Evolutionary conservation across 345 rosid species (phyloP).

Genomic region (Populus nigra): DNA sequence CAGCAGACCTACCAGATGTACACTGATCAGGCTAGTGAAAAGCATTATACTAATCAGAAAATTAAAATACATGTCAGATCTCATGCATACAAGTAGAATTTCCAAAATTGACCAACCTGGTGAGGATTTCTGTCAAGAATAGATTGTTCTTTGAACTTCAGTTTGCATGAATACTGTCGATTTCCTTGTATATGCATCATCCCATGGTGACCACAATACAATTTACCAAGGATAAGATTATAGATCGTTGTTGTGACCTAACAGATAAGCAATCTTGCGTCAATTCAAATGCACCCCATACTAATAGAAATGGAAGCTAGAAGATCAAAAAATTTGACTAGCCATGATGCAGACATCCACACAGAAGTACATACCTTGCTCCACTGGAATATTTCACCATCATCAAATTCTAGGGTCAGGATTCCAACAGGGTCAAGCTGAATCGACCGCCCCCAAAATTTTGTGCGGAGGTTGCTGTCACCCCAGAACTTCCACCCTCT

Average conservation of each 20-base stretch:
- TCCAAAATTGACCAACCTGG: slow-evolving; percentile 52
- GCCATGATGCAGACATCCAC: background rate
- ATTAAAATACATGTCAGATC: background rate
- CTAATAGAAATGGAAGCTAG: slow-evolving; percentile 11
- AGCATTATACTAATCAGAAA: background rate
- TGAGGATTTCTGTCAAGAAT: slow-evolving; percentile 90
- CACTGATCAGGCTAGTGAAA: background rate
- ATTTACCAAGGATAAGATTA: slow-evolving; percentile 87
- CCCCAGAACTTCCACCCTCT: slow-evolving; percentile 99
- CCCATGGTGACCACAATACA: slow-evolving; percentile 94
- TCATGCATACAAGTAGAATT: background rate
- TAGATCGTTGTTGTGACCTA: slow-evolving; percentile 91
- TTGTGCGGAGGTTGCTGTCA: slow-evolving; percentile 83
- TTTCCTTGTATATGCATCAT: slow-evolving; percentile 81
- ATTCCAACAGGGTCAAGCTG: slow-evolving; percentile 95
- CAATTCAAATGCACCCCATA: background rate
- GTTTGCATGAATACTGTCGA: slow-evolving; percentile 71
- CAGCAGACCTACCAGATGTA: background rate
- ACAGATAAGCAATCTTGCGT: slow-evolving; percentile 5
- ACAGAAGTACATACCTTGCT: slow-evolving; percentile 60
- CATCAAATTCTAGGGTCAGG: slow-evolving; percentile 85
- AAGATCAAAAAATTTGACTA: slow-evolving; percentile 6
- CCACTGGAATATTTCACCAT: slow-evolving; percentile 94
- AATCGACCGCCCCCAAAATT: slow-evolving; percentile 98
- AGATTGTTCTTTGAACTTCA: slow-evolving; percentile 90